Conservation (phyloP, 2,329 filamentous ascomycete species). For the Colletotrichum sp. region DNA sequence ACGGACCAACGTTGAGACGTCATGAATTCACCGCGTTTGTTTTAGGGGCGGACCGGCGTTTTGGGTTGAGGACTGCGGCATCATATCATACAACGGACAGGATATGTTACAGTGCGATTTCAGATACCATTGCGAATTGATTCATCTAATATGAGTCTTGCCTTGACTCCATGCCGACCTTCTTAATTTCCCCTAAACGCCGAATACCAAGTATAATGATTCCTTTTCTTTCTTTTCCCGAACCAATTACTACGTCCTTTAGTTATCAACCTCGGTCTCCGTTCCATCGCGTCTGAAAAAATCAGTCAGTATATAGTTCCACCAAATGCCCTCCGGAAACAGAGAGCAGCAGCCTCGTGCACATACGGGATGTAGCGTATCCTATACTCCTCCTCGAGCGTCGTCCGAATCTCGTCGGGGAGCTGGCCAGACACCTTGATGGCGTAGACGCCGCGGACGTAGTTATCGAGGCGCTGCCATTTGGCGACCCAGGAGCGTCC, state of each 20-base stretch:
- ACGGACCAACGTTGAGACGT: slow-evolving; percentile 23
- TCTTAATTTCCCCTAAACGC: slow-evolving; percentile 30
- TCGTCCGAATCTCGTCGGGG: slow-evolving; percentile 67
- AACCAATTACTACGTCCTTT: slow-evolving; percentile 4
- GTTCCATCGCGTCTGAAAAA: slow-evolving; percentile 58
- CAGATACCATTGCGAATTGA: slow-evolving; percentile 33
- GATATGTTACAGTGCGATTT: not conserved
- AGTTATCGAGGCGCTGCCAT: slow-evolving; percentile 91
- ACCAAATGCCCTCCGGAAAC: not conserved
- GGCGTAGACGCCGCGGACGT: slow-evolving; percentile 89
- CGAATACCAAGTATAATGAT: slow-evolving; percentile 24
- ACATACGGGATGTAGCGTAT: slow-evolving; percentile 70
- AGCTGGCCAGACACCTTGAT: slow-evolving; percentile 89
- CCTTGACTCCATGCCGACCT: slow-evolving; percentile 9
- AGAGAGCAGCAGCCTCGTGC: not conserved
- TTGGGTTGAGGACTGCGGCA: not conserved
- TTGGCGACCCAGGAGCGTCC: slow-evolving; percentile 90
- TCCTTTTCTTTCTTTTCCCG: not conserved
- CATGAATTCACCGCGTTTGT: not conserved
- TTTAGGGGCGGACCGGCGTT: not conserved
- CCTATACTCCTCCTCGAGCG: slow-evolving; percentile 67
- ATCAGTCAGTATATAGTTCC: slow-evolving; percentile 3
- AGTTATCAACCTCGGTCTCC: slow-evolving; percentile 53
- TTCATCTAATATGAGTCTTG: slow-evolving; percentile 6
- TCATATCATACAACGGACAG: not conserved